Evolutionary conservation across 768 basidiomycete genomes (phyloP), one percentile per base, ranked within the genome.

Genomic region (Lanmaoa rubissima): DNA sequence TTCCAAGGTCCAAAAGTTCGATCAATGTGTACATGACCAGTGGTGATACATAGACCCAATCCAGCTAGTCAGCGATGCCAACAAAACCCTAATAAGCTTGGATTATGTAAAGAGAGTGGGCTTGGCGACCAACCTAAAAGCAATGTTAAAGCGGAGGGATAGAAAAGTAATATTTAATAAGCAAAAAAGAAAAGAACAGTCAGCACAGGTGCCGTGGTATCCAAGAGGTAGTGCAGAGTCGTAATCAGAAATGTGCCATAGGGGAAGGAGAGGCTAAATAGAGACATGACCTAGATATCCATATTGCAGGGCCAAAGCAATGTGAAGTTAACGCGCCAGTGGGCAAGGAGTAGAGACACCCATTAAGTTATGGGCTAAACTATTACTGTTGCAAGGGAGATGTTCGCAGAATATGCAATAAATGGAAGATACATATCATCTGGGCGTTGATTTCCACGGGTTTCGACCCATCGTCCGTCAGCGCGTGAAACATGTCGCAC

Each of bases 401-500:
- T 65, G 53, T 59, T 55, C 34, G 51, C 57, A 46, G 61, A 53
- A 68, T 55, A 63, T 63, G 64, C 63, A 60, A 54, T 64, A 67
- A 53, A 66, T 66, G 53, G 48, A 39, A 42, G 48, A 31, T 67
- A 64, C 58, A 66, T 48, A 65, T 63, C 59, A 32, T 51, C 50
- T 55, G 28, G 52, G 41, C 28, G 62, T 46, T 40, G 16, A 19
- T 26, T 46, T 48, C 54, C 55, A 42, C 34, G 19, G 19, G 7
- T 43, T 50, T 40, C 44, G 34, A 36, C 8, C 38, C 31, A 32
- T 53, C 54, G 46, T 41, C 19, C 45, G 32, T 43, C 43, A 53
- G 35, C 34, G 35, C 19, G 42, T 19, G 53, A 49, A 12, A 48
- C 19, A 40, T 41, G 36, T 39, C n/a, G 46, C 40, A 17, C 26